phyloP scores from a whole-genome alignment of 2,329 filamentous ascomycete species.

The Verticillium alfalfae region DNA sequence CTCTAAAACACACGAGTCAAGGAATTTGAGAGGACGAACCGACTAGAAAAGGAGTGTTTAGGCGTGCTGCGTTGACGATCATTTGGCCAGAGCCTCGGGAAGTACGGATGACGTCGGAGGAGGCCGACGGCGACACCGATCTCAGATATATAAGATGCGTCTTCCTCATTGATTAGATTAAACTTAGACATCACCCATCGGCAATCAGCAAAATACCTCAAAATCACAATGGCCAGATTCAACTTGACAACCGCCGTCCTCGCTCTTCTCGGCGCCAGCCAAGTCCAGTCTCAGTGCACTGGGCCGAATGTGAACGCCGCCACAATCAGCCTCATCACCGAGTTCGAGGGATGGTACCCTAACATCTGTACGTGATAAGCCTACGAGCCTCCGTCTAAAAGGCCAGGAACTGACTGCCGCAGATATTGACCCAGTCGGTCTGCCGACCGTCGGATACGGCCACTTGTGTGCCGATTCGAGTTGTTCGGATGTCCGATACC shows the following conservation, averaged over 20 bases:
- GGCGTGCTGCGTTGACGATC: neutral
- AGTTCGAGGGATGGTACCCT: constrained; percentile 7
- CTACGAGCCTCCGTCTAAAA: neutral
- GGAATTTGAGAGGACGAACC: neutral
- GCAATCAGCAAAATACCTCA: neutral
- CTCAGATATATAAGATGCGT: neutral
- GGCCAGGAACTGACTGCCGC: neutral
- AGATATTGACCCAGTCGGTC: constrained; percentile 34
- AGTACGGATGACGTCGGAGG: neutral
- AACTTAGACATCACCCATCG: neutral
- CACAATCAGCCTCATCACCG: constrained; percentile 5
- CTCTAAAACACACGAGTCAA: neutral
- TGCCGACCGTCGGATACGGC: constrained; percentile 44
- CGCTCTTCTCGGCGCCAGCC: constrained; percentile 2
- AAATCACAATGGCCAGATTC: neutral
- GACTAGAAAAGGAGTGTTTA: neutral
- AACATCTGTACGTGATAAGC: constrained; percentile 4
- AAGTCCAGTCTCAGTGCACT: constrained; percentile 3
- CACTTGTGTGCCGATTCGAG: constrained; percentile 35
- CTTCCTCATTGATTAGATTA: neutral
- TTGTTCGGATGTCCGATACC: constrained; percentile 39
- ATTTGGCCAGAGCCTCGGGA: neutral
- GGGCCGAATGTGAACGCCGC: constrained; percentile 7
- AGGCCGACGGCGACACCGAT: neutral
- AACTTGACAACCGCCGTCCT: constrained; percentile 1